Percentiles rank a stretch among this genome's conserved stretches.
Conservation (phyloP, 2,329 filamentous ascomycete species). For the Aspergillus sp. region DNA sequence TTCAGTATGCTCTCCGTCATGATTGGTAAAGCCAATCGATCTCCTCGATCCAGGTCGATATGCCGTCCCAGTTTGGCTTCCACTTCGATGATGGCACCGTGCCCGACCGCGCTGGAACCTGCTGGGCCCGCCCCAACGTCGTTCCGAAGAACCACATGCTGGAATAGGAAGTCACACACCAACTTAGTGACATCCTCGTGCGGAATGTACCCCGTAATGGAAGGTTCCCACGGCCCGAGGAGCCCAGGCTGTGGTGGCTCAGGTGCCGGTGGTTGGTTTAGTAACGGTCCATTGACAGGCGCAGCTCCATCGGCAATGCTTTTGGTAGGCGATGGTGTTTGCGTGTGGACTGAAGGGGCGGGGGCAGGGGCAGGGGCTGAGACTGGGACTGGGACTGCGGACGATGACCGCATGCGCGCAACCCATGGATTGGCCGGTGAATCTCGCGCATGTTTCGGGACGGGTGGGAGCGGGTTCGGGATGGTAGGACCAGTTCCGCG, state of each 20-base stretch:
- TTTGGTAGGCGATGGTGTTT: slow-evolving; percentile 8
- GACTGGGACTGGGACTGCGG: neutral
- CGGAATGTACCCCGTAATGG: slow-evolving; percentile 62
- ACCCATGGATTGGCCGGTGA: slow-evolving; percentile 14
- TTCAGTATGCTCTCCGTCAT: slow-evolving; percentile 62
- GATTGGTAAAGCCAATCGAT: slow-evolving; percentile 60
- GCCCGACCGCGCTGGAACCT: slow-evolving; percentile 49
- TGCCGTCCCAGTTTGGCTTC: slow-evolving; percentile 88
- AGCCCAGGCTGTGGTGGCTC: slow-evolving; percentile 18
- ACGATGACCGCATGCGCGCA: slow-evolving; percentile 14
- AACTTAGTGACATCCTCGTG: slow-evolving; percentile 65
- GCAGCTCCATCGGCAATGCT: slow-evolving; percentile 17
- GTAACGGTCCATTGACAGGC: slow-evolving; percentile 22
- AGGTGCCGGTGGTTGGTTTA: slow-evolving; percentile 5
- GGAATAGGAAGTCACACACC: slow-evolving; percentile 74
- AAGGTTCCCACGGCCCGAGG: slow-evolving; percentile 42
- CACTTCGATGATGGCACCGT: slow-evolving; percentile 73
- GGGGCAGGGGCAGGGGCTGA: slow-evolving; percentile 7
- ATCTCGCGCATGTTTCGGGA: slow-evolving; percentile 26
- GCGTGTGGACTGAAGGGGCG: slow-evolving; percentile 8
- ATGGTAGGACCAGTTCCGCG: slow-evolving; percentile 36
- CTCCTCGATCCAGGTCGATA: slow-evolving; percentile 62
- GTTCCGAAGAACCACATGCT: slow-evolving; percentile 59
- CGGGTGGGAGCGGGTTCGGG: slow-evolving; percentile 25
- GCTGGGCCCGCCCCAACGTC: slow-evolving; percentile 50